A percentile compares a stretch with the other conserved stretches of the same genome.
Conservation (phyloP, 2,329 filamentous ascomycete genomes). For the Diaporthe sp. region DNA sequence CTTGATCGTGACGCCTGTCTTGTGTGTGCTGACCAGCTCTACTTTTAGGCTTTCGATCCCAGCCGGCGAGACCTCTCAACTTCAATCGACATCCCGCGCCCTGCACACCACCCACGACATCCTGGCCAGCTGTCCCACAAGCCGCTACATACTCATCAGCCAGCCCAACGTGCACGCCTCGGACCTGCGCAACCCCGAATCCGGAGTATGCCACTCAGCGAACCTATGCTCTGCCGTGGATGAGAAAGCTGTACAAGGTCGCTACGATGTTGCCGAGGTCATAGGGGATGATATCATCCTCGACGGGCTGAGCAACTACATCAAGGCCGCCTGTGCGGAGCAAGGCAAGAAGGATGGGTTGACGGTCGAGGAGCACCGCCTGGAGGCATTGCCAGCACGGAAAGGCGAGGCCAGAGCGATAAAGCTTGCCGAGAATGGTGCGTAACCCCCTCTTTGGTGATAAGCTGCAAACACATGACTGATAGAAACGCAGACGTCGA, state of each 20-base stretch:
- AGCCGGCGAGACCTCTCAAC: constrained; percentile 54
- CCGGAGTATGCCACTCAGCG: constrained; percentile 65
- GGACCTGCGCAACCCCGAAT: constrained; percentile 71
- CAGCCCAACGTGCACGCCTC: constrained; percentile 81
- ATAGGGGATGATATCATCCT: constrained; percentile 62
- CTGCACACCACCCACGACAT: constrained; percentile 61
- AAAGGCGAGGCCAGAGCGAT: constrained; percentile 60
- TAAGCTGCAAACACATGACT: constrained; percentile 40
- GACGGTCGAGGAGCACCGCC: constrained; percentile 56
- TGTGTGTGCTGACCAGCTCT: constrained; percentile 37
- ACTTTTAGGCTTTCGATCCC: constrained; percentile 51
- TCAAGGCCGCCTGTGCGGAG: constrained; percentile 62
- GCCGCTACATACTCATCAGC: constrained; percentile 82
- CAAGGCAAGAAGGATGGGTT: constrained; percentile 51
- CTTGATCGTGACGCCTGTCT: not conserved
- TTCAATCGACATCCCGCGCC: constrained; percentile 64
- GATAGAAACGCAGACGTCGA: constrained; percentile 58
- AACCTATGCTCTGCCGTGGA: constrained; percentile 62
- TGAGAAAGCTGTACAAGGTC: constrained; percentile 51
- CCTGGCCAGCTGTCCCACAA: constrained; percentile 78
- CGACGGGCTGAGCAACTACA: constrained; percentile 50
- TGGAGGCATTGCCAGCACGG: constrained; percentile 56
- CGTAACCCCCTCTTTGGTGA: constrained; percentile 41
- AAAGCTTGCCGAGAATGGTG: constrained; percentile 64
- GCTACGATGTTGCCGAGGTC: constrained; percentile 70